Percentiles rank a stretch among this genome's conserved stretches.
Conservation (phyloP, 306 rosid species). For the Gastrolobium bilobum region DNA sequence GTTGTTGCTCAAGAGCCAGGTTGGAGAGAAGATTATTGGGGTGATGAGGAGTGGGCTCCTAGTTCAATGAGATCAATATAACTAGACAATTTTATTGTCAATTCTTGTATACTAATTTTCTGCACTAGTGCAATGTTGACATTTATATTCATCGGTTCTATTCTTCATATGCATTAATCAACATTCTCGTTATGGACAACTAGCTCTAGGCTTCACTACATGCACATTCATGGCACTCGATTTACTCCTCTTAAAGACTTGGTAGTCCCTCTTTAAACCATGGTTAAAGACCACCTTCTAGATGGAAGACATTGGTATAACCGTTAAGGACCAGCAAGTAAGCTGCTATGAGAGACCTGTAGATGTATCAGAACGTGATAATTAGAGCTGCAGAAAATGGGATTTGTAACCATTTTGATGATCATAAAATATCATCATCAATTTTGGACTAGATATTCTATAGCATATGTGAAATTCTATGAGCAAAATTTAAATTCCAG, state of each 20-base stretch:
- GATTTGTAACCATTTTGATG: not conserved
- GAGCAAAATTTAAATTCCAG: not conserved
- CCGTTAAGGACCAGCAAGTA: conserved; percentile 86
- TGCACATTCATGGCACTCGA: conserved; percentile 5
- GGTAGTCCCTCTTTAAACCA: conserved; percentile 81
- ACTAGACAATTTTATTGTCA: too few species aligned
- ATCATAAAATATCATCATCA: not conserved
- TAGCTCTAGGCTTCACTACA: conserved; percentile 3
- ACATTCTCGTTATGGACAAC: conserved; percentile 50
- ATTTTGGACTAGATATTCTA: not conserved
- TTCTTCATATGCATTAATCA: conserved; percentile 18
- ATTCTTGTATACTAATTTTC: too few species aligned
- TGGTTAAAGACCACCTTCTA: conserved; percentile 79
- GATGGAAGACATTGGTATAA: conserved; percentile 77
- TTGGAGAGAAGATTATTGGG: conserved; percentile 81
- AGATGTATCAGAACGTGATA: not conserved
- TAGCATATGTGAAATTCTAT: not conserved
- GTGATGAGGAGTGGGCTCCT: conserved; percentile 67
- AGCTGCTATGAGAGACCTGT: conserved; percentile 87
- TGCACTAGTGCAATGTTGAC: conserved; percentile 18
- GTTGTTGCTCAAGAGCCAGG: conserved; percentile 63
- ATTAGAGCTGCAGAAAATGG: conserved; percentile 15
- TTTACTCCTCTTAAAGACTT: conserved; percentile 57
- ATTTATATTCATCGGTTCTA: conserved; percentile 36
- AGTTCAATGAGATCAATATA: too few species aligned